Base-by-base conservation (phyloP, 306 rosid genomes). In the Sindora glabra region DNA sequence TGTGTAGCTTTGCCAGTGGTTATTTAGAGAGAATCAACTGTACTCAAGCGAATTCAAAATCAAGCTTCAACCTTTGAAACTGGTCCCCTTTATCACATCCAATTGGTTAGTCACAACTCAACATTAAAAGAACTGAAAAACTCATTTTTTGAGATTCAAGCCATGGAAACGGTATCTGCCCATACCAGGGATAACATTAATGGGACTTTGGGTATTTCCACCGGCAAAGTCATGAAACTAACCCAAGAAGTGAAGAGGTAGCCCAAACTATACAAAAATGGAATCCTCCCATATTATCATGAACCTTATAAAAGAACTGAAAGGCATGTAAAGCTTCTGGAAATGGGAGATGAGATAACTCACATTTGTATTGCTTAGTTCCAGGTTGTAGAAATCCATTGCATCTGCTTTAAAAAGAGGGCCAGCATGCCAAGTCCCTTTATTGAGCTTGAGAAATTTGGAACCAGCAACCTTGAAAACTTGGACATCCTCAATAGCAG, bases 381-480 rank as follows among this genome's bases (percentile, higher is more conserved):
- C 96, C 24, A 92, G 72, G 69, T 79, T 92, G 74, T 79, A 88
- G 39, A 88, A 92, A 67, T 83, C 88, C 82, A 84, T 81, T 0
- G 74, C 8, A 11, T 42, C 56, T 29, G 53, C 69, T 76, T 71
- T 79, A 66, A 85, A 92, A 48, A 88, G 69, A 62, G 98, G 98
- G 23, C 98, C 98, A 2, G 94, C 96, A 21, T 92, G 98, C 98
- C 96, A 92, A 44, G 98, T 92, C 63, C 96, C 98, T 0, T 22
- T 71, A 19, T 86, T 68, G 50, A 88, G 88, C 94, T 86, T 88
- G 26, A 92, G 77, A 70, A 86, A 92, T 55, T 85, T 88, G 21
- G 85, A 30, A 59, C 96, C 94, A 29, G 83, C 22, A 59, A 92
- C 69, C 77, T 68, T 88, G 69, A 86, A 92, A 62, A 78, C 86